Conservation (phyloP, 2,329 filamentous ascomycete species). For the Diplodia scrobiculata region DNA sequence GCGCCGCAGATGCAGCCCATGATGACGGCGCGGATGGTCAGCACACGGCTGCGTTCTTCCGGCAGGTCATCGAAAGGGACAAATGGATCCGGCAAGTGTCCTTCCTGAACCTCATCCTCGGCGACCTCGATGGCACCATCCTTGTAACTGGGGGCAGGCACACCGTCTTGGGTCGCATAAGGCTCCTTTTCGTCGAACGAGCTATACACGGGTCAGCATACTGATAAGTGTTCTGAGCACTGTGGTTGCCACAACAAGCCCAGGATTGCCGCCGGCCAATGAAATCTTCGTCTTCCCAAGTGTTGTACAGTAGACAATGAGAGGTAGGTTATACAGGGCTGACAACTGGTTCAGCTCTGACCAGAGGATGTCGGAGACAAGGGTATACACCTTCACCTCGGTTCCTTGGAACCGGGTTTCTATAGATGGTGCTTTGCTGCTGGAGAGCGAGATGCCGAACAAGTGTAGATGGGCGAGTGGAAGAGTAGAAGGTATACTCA, state of each 20-base stretch:
- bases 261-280: not conserved
- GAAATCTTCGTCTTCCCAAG: too few relatives aligned
- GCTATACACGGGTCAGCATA: not conserved
- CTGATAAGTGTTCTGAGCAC: not conserved
- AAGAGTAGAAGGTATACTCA: not conserved
- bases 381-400: not conserved
- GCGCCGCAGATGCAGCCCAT: slow-evolving; percentile 60
- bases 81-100: slow-evolving; percentile 44
- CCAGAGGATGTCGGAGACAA: not conserved
- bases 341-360: not conserved
- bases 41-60: slow-evolving; percentile 52
- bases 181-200: slow-evolving; percentile 42
- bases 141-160: slow-evolving; percentile 36
- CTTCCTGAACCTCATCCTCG: slow-evolving; percentile 35
- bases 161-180: slow-evolving; percentile 34
- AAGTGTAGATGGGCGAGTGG: too few relatives aligned
- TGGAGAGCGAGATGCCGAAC: not conserved
- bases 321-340: not conserved
- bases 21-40: slow-evolving; percentile 60
- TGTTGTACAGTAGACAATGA: too few relatives aligned
- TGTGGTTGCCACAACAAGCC: not conserved
- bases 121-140: slow-evolving; percentile 33
- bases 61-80: slow-evolving; percentile 49
- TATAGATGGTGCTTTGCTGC: too few relatives aligned
- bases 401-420: too few relatives aligned